Evolutionary conservation across 768 basidiomycete genomes (phyloP), one percentile per base, ranked within the genome.

Genomic region (Boletus insuetus): DNA sequence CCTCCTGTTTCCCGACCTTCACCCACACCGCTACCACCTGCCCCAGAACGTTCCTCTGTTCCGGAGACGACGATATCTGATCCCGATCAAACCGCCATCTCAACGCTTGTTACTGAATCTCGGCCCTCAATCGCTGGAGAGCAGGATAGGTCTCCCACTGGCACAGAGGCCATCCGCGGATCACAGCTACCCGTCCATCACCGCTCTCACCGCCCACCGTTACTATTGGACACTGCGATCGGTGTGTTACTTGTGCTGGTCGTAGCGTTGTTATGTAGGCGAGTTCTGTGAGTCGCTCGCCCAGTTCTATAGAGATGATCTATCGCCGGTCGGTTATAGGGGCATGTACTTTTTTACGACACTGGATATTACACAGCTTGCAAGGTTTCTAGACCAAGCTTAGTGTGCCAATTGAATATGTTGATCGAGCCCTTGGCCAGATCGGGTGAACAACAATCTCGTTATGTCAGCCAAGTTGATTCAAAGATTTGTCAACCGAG

Each of bases 161-260:
- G 8, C 32, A n/a, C 48, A 35, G 68, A 58, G 42, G 20, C 60
- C 49, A 51, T 50, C 60, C 60, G 56, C 57, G 67, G 59, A 54
- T 61, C 60, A 58, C 20, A 48, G 24, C 51, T 52, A 17, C 10
- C 54, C 40, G 26, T 47, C 35, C 65, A 46, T 26, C 62, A 47
- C 60, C 64, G 60, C 54, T 62, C 60, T 38, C 63, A 58, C 46
- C 68, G 69, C 44, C 83, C 87, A 22, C 87, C 87, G 22, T 65
- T 89, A 24, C 69, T 89, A 22, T 74, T 92, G 32, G 90, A 91
- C 69, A 82, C 82, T 12, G 83, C 84, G 29, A 91, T 92, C 56
- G 85, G 86, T 67, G 76, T 91, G 46, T 74, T 89, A 20, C 73
- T 91, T 11, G 84, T 86, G 14, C 70, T 91, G 54, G 78, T 85